These are phyloP conservation scores for Rheum nobile DNA, from an alignment of 148 eudicot species.

Conservation along the genomic window DNA sequence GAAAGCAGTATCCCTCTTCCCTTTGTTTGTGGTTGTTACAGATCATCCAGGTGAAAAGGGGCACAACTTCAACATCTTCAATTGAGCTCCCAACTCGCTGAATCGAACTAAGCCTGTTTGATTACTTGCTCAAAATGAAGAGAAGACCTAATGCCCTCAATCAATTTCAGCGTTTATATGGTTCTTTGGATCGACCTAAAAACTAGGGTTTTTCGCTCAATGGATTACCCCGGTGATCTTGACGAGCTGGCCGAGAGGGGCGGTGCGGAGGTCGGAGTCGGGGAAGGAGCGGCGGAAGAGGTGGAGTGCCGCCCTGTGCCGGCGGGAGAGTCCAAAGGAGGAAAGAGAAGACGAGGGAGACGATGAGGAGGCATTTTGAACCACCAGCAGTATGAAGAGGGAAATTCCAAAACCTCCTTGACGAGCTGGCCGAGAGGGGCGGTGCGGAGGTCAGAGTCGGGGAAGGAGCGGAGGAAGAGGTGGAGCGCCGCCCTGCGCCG, in stretches of 20 bases:
- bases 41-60: too few species aligned
- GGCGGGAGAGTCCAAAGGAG: slow-evolving; percentile 24
- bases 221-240: slow-evolving; percentile 47
- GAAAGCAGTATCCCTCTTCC: too few species aligned
- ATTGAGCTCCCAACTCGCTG: too few species aligned
- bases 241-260: slow-evolving; percentile 39
- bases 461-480: slow-evolving; percentile 30
- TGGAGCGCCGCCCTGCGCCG: slow-evolving; percentile 17
- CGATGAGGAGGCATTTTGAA: slow-evolving; percentile 32
- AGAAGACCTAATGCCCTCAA: too few species aligned
- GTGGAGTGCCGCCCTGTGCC: slow-evolving; percentile 17
- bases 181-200: too few species aligned
- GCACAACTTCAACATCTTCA: too few species aligned
- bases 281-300: slow-evolving; percentile 34
- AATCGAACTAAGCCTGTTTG: too few species aligned
- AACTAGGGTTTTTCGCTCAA: too few species aligned
- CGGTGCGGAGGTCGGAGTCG: slow-evolving; percentile 31
- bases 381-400: slow-evolving; percentile 24
- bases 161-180: too few species aligned
- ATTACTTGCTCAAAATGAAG: too few species aligned
- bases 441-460: slow-evolving; percentile 29
- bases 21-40: too few species aligned
- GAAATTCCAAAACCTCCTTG: slow-evolving; percentile 34
- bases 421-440: slow-evolving; percentile 42
- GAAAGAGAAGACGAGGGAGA: slow-evolving; percentile 20